Evolutionary conservation across 371 early-diverging fungal species (phyloP), one percentile per base, ranked within the genome.

Genomic region (Dinochytrium kinnereticum): DNA sequence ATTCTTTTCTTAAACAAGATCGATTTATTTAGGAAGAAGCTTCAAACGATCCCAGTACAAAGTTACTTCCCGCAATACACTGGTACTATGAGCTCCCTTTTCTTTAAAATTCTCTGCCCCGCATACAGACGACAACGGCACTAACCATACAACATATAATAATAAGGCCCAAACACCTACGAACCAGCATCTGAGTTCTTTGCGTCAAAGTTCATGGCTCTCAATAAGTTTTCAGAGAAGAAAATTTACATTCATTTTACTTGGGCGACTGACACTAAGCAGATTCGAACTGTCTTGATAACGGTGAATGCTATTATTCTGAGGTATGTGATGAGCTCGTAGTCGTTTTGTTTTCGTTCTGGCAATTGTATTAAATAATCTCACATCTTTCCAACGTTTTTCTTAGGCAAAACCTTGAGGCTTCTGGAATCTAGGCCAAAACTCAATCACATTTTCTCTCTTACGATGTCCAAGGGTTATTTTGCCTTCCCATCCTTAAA

Each of bases 211-310:
- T 96, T 96, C 78, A 89, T 93, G 55, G 84, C 88, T 30, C 80
- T 95, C 24, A 96, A 84, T 70, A 77, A 79, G 64, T 64, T 40
- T 50, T 71, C 80, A 31, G 76, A 81, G 68, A 82, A 82, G 73
- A 81, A 81, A 67, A 80, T 84, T 61, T 84, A 84, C 78, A 69
- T 95, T 61, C 96, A 96, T 84, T 95, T 95, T 76, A 98, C 98
- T 17, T 97, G 97, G 79, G 97, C 98, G 2, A 98, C 98, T 1
- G 98, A 98, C 84, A 98, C 98, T 15, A 90, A 90, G 55, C 96
- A 98, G 83, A 96, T 98, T 24, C 61, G 70, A 33, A 64, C 67
- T 13, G 73, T 77, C 21, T 50, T 77, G 53, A 53, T 70, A 3
- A 77, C 74, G 7, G 77, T 66, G 3, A 66, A 66, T 44, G 66